Base-by-base conservation (phyloP, 2,329 filamentous ascomycete species). In the Alternaria panax region DNA sequence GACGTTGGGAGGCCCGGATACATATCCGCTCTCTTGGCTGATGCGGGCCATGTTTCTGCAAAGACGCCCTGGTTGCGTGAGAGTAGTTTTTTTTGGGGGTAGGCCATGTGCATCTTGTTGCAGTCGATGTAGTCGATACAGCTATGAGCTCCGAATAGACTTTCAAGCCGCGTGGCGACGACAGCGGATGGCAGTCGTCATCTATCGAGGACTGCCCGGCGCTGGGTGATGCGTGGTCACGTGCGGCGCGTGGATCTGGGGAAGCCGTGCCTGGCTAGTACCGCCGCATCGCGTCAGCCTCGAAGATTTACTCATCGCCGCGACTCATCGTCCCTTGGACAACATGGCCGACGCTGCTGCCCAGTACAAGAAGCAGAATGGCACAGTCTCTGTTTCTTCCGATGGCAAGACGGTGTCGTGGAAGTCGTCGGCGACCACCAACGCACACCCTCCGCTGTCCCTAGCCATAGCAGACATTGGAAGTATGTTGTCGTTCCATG, bases 311-410 rank as follows among this genome's bases (percentile, higher is more conserved):
- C 41, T 43, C 12, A 20, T 38, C 55, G 36, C 11, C 20, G 38
- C 25, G 32, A 41, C 18, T 9, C 51, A 9, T 28, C 30, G 5
- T 27, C 32, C 47, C 34, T 41, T 63, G 59, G 57, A 61, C 69
- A 75, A 60, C 68, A 79, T 79, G 77, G 73, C 75, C 54, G 68
- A 71, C 63, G 75, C 74, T 58, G 69, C 74, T 52, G 74, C 77
- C 32, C 75, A 89, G 59, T 98, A 95, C 85, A 98, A 97, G 82
- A 99, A 98, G 84, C 95, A 96, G 80, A 92, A 98, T 83, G 95
- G 95, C 76, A 87, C 87, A 61, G 82, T 99, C 72, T 87, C 88
- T 25, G 84, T 98, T 69, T 88, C 91, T 16, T 82, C 85, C 57
- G 92, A 97, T 78, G 85, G 87, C 71, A 87, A 86, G 72, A 88